A percentile compares a stretch with the other conserved stretches of the same genome.
These are phyloP conservation scores for Colletotrichum spinosum DNA, from an alignment of 2,329 filamentous ascomycete genomes.

Conservation along the genomic window DNA sequence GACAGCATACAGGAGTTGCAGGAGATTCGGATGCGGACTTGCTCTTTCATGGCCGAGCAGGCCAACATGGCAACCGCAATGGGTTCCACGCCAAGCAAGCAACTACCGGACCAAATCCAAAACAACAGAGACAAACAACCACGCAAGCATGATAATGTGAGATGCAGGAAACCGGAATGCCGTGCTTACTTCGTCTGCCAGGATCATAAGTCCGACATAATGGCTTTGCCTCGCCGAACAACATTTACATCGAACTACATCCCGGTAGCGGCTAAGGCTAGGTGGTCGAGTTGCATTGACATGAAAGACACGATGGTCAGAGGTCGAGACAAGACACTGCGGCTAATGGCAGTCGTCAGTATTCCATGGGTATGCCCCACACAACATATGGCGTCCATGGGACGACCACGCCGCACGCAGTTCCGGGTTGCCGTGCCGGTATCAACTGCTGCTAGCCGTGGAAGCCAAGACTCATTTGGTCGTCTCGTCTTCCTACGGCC, in stretches of 20 bases:
- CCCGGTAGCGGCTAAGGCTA: not conserved
- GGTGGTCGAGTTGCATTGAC: not conserved
- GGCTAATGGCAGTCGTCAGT: conserved; percentile 13
- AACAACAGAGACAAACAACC: conserved; percentile 1
- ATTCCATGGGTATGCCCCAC: not conserved
- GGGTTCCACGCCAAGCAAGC: conserved; percentile 23
- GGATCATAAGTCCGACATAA: conserved; percentile 1
- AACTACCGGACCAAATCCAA: conserved; percentile 20
- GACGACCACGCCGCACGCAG: conserved; percentile 24
- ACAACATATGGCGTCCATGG: conserved; percentile 16
- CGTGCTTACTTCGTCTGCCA: not conserved
- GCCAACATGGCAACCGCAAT: conserved; percentile 13
- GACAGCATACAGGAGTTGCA: conserved; percentile 4
- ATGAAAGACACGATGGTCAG: conserved; percentile 8
- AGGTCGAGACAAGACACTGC: conserved; percentile 11
- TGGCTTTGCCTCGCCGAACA: not conserved
- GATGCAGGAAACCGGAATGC: not conserved
- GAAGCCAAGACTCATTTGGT: not conserved
- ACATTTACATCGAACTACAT: not conserved
- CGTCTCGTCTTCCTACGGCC: not conserved
- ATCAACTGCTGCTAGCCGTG: not conserved
- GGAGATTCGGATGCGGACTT: conserved; percentile 34
- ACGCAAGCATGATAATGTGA: not conserved
- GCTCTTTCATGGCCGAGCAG: conserved; percentile 23
- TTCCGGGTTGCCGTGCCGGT: conserved; percentile 13